phyloP scores from a whole-genome alignment of 1,284 basidiomycete species.

The Sporisorium exsertum region DNA sequence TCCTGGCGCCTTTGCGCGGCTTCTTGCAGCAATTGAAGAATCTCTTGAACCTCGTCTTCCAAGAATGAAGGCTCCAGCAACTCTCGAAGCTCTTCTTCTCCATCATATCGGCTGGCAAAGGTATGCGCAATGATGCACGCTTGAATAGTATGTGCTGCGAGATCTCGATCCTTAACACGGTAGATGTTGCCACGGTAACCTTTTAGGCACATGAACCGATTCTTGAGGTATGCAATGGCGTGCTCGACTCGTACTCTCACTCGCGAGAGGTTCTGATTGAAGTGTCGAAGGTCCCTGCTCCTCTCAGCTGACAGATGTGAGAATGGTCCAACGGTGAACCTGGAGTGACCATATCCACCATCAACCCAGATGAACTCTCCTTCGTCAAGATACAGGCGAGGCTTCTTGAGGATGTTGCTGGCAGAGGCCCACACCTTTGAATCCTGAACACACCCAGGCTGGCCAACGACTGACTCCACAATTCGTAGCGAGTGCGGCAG shows the following conservation, averaged over 20 bases:
- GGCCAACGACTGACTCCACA: slow-evolving; percentile 8
- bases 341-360: no score
- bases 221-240: slow-evolving; percentile 11
- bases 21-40: no score
- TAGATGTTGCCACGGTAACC: slow-evolving; percentile 9
- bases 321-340: slow-evolving; percentile 13
- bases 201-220: slow-evolving; percentile 8
- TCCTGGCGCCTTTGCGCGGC: no score
- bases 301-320: background rate
- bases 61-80: background rate
- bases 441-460: slow-evolving; percentile 4
- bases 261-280: slow-evolving; percentile 4
- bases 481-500: no score
- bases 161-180: background rate
- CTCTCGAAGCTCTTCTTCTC: background rate
- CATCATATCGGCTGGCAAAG: no score
- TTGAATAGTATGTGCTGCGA: background rate
- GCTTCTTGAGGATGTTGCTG: slow-evolving; percentile 17
- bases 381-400: no score
- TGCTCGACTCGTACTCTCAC: slow-evolving; percentile 7
- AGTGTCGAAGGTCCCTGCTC: slow-evolving; percentile 7
- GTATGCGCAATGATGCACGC: slow-evolving; percentile 5
- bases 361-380: no score
- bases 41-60: background rate
- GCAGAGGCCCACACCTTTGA: slow-evolving; percentile 4